These are phyloP conservation scores for Claviceps capensis DNA, from an alignment of 2,329 filamentous ascomycete species.

Conservation along the genomic window DNA sequence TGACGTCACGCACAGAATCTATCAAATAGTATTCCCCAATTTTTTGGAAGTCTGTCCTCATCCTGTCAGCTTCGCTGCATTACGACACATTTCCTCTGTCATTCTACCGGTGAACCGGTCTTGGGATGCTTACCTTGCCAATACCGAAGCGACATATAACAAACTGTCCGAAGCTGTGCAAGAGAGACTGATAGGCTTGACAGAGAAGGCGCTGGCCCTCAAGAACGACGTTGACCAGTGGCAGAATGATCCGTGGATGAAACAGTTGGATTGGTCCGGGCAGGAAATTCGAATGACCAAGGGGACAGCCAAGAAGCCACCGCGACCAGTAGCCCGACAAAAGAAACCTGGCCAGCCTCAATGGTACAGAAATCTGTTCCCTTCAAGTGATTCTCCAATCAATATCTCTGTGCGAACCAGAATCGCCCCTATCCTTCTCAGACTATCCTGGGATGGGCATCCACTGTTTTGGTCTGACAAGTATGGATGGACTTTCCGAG, in stretches of 20 bases:
- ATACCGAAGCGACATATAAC: slow-evolving; percentile 74
- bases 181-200: slow-evolving; percentile 57
- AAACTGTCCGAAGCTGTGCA: slow-evolving; percentile 64
- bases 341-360: slow-evolving; percentile 90
- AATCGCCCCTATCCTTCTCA: slow-evolving; percentile 72
- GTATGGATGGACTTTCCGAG: slow-evolving; percentile 84
- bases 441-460: slow-evolving; percentile 76
- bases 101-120: slow-evolving; percentile 80
- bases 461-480: slow-evolving; percentile 88
- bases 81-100: slow-evolving; percentile 84
- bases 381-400: slow-evolving; percentile 53
- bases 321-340: slow-evolving; percentile 64
- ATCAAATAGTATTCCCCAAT: slow-evolving; percentile 79
- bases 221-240: slow-evolving; percentile 59
- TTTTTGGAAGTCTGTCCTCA: slow-evolving; percentile 88
- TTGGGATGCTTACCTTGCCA: slow-evolving; percentile 75
- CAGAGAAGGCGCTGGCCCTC: slow-evolving; percentile 62
- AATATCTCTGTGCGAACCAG: slow-evolving; percentile 74
- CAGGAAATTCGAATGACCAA: slow-evolving; percentile 88
- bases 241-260: slow-evolving; percentile 74
- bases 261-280: slow-evolving; percentile 88
- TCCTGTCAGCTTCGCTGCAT: slow-evolving; percentile 88
- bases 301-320: slow-evolving; percentile 75
- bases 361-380: slow-evolving; percentile 90
- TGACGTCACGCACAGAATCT: slow-evolving; percentile 84